Evolutionary conservation across 257 asterid species (phyloP).

Genomic region (Haberlea rhodopensis): DNA sequence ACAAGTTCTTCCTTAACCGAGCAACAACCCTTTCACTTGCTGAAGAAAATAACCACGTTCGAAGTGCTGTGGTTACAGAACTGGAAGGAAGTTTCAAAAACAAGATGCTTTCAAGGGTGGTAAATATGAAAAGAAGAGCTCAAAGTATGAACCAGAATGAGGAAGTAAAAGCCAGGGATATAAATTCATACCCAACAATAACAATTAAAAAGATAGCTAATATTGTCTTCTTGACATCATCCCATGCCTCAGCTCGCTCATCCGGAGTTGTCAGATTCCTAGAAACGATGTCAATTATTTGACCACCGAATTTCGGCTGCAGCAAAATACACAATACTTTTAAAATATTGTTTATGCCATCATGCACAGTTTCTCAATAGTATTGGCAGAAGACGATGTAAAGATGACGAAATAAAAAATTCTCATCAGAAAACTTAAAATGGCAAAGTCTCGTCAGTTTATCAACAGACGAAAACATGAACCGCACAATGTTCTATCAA

Average conservation of each 20-base stretch:
- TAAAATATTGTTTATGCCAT: background rate
- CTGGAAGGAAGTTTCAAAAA: constrained; percentile 25
- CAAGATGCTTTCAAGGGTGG: background rate
- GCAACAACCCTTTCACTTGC: constrained; percentile 59
- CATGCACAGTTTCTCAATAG: background rate
- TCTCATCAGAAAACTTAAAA: background rate
- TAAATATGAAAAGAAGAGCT: background rate
- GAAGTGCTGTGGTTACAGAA: constrained; percentile 38
- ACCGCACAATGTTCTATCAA: background rate
- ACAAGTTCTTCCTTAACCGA: constrained; percentile 45
- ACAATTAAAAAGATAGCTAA: constrained; percentile 35
- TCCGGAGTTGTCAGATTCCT: constrained; percentile 34
- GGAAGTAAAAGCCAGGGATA: background rate
- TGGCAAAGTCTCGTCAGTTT: background rate
- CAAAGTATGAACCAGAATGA: background rate
- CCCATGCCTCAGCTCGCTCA: constrained; percentile 36
- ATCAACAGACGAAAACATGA: background rate
- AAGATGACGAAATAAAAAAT: background rate
- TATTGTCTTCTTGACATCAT: constrained; percentile 41
- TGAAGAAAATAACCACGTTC: constrained; percentile 49
- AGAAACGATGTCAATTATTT: constrained; percentile 47
- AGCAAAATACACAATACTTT: constrained; percentile 13
- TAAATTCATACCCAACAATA: constrained; percentile 37
- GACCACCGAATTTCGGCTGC: constrained; percentile 53
- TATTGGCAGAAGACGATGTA: background rate